Evolutionary conservation across 2,329 filamentous ascomycete species (phyloP).

Genomic region (Sporothrix inflata): DNA sequence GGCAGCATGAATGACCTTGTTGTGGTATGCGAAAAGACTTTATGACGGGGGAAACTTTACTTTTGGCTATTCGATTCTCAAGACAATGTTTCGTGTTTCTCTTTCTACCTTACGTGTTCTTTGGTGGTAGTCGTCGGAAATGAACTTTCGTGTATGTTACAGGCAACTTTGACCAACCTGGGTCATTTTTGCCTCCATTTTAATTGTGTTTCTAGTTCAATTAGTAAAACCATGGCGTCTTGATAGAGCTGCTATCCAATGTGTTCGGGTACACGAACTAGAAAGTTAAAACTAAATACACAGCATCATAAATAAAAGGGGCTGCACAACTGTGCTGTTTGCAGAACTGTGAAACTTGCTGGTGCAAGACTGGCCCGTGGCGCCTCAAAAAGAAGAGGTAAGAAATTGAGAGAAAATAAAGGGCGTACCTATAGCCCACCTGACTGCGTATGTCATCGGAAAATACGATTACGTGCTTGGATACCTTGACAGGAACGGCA

Average conservation of each 20-base stretch:
- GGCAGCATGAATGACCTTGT: not conserved
- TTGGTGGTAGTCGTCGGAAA: not conserved
- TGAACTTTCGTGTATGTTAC: not conserved
- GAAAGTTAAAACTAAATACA: not conserved
- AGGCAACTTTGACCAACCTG: not conserved
- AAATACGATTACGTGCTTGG: not conserved
- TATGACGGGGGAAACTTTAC: not conserved
- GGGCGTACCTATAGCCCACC: not conserved
- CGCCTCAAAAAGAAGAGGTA: not conserved
- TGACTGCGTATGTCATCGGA: not conserved
- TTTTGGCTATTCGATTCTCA: not conserved
- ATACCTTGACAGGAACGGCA: not conserved
- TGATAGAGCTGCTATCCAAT: not conserved
- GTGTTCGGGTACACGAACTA: not conserved
- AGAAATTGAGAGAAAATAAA: not conserved
- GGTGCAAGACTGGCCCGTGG: not conserved
- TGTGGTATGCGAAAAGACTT: not conserved
- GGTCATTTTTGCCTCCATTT: not conserved
- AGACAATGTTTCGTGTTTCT: not conserved
- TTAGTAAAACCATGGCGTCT: not conserved
- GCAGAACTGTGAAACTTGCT: not conserved
- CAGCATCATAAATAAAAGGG: constrained; percentile 1
- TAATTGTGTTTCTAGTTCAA: not conserved
- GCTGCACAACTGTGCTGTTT: not conserved
- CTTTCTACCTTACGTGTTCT: not conserved